These are phyloP conservation scores for Paragyromitra xinjiangensis DNA, from an alignment of 495 filamentous ascomycete species.

Conservation along the genomic window DNA sequence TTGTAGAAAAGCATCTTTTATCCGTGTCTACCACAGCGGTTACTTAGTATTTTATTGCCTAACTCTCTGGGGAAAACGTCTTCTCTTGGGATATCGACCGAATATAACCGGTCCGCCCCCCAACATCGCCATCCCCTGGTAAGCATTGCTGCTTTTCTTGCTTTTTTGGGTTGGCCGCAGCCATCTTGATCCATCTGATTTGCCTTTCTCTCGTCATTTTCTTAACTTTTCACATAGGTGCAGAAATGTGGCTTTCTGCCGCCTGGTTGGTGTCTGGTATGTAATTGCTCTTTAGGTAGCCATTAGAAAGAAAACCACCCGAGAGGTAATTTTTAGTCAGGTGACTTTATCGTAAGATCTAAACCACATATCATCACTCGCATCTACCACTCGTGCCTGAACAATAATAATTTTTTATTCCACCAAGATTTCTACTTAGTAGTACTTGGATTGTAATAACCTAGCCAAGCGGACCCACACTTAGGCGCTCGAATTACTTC, in stretches of 20 bases:
- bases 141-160: conserved; percentile 4
- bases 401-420: too few species aligned
- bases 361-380: conserved; percentile 1
- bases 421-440: too few species aligned
- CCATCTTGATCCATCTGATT: conserved; percentile 35
- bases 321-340: neutral
- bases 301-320: neutral
- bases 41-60: conserved; percentile 1
- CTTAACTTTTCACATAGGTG: conserved; percentile 15
- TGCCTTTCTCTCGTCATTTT: conserved; percentile 27
- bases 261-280: neutral
- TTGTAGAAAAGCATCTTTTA: conserved; percentile 10
- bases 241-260: conserved; percentile 17
- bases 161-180: neutral
- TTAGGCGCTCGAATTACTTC: too few species aligned
- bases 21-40: neutral
- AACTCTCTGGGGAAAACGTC: neutral
- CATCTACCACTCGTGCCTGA: neutral
- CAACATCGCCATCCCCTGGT: conserved; percentile 13
- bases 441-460: too few species aligned
- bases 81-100: neutral
- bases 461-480: too few species aligned
- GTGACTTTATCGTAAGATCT: neutral
- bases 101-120: conserved; percentile 9
- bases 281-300: conserved; percentile 21